phyloP scores from a whole-genome alignment of 73 alveolate species.

The Uronychia binucleata region DNA sequence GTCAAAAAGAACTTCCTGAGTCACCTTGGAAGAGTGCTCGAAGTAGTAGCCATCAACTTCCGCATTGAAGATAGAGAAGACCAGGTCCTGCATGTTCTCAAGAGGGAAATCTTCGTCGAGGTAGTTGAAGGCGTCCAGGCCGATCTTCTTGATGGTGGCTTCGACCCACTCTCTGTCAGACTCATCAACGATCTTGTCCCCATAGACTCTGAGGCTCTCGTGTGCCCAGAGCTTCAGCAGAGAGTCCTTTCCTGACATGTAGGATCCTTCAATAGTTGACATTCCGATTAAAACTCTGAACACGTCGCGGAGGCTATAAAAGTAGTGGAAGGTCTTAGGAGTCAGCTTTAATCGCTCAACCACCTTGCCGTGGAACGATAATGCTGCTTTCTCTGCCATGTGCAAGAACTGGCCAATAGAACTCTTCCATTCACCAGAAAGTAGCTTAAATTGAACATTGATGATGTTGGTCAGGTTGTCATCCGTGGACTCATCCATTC shows the following conservation, averaged over 20 bases:
- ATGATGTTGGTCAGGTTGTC: background rate
- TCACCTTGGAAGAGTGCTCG: background rate
- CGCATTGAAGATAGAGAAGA: background rate
- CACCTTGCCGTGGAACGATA: background rate
- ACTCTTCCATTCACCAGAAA: background rate
- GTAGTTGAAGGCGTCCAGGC: background rate
- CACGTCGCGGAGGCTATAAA: background rate
- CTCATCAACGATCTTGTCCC: background rate
- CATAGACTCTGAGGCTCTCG: background rate
- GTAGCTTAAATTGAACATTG: background rate
- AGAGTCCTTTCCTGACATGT: background rate
- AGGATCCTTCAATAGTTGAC: background rate
- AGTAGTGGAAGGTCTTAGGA: background rate
- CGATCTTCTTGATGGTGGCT: background rate
- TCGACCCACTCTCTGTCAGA: background rate
- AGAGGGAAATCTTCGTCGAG: background rate
- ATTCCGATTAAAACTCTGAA: background rate
- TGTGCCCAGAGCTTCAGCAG: background rate
- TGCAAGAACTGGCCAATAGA: background rate
- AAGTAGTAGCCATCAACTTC: background rate
- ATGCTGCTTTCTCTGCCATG: background rate
- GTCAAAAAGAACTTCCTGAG: background rate
- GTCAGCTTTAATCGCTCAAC: background rate
- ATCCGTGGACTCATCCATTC: background rate
- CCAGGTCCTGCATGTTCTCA: background rate